These are phyloP conservation scores for Termitomyces sp. DNA, from an alignment of 768 basidiomycete species.

Conservation along the genomic window DNA sequence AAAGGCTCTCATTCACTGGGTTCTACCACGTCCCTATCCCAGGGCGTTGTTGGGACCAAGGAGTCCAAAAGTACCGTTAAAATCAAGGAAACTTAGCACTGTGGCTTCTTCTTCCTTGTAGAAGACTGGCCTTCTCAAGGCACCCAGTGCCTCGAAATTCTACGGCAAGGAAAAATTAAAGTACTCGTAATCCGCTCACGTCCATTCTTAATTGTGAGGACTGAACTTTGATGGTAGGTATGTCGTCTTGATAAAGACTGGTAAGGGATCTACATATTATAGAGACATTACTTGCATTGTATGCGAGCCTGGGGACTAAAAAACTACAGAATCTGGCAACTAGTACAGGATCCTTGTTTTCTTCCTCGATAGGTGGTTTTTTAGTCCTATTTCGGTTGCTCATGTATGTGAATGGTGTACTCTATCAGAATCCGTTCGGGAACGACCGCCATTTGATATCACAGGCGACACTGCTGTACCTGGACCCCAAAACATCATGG, in stretches of 20 bases:
- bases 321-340: not conserved
- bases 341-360: not conserved
- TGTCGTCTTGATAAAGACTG: not conserved
- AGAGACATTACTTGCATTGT: not conserved
- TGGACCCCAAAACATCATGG: not conserved
- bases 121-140: not conserved
- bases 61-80: not conserved
- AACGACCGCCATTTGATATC: not conserved
- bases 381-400: not conserved
- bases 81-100: not conserved
- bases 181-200: not conserved
- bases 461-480: not conserved
- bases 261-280: not conserved
- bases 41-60: not conserved
- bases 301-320: not conserved
- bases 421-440: not conserved
- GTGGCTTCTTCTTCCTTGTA: not conserved
- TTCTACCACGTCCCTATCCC: not conserved
- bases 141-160: not conserved
- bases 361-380: not conserved
- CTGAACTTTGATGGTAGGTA: not conserved
- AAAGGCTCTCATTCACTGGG: not conserved
- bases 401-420: not conserved
- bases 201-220: not conserved
- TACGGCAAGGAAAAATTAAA: not conserved